Conservation (phyloP, 2,329 filamentous ascomycete genomes). For the Sclerotinia minor region DNA sequence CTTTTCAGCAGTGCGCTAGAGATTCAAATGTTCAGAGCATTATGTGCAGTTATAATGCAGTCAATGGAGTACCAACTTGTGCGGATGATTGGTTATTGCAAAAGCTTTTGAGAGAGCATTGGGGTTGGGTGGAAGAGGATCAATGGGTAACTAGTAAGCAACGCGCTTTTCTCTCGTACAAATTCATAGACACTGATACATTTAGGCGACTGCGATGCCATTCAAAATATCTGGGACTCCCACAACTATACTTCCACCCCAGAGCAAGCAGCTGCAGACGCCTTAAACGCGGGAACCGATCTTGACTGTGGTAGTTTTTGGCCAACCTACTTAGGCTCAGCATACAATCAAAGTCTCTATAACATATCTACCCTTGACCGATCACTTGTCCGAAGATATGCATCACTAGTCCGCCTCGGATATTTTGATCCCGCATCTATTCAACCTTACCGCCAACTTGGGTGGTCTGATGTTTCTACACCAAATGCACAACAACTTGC, state of each 20-base stretch:
- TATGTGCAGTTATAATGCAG: slow-evolving; percentile 64
- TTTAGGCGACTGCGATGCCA: slow-evolving; percentile 51
- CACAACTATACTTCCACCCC: slow-evolving; percentile 43
- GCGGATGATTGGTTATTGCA: slow-evolving; percentile 62
- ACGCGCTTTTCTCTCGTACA: too few species aligned
- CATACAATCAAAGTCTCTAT: slow-evolving; percentile 44
- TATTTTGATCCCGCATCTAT: slow-evolving; percentile 55
- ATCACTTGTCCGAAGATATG: slow-evolving; percentile 54
- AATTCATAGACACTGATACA: not conserved
- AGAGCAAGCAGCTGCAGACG: slow-evolving; percentile 28
- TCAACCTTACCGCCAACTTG: slow-evolving; percentile 53
- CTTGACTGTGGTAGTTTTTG: slow-evolving; percentile 34
- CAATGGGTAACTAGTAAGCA: slow-evolving; percentile 51
- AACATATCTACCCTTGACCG: slow-evolving; percentile 50
- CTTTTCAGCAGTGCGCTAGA: slow-evolving; percentile 63
- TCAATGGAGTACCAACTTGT: slow-evolving; percentile 67
- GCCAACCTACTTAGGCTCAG: slow-evolving; percentile 25
- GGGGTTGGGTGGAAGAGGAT: slow-evolving; percentile 61
- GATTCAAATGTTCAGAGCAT: slow-evolving; percentile 58
- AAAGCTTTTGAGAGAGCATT: slow-evolving; percentile 63
- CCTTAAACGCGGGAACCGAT: slow-evolving; percentile 33
- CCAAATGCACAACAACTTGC: slow-evolving; percentile 30
- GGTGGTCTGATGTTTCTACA: slow-evolving; percentile 46
- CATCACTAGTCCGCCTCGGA: slow-evolving; percentile 55
- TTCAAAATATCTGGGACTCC: slow-evolving; percentile 52